A percentile compares a stretch with the other conserved stretches of the same genome.
phyloP scores from a whole-genome alignment of 2,329 filamentous ascomycete species.

The Trichoderma aggressivum region DNA sequence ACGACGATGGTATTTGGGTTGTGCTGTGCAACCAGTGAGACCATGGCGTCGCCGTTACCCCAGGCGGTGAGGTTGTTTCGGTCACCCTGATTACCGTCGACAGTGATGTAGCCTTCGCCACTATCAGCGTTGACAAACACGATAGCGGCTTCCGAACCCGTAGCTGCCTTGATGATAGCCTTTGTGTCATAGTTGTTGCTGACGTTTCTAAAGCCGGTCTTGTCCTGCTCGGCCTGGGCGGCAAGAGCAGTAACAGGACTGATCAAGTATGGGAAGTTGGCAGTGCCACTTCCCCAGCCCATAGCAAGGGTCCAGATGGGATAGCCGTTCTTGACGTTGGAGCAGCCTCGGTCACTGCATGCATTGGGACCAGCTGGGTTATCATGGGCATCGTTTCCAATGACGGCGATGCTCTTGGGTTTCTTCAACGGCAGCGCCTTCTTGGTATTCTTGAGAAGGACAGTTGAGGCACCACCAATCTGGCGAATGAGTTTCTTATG shows the following conservation, averaged over 20 bases:
- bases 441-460: not conserved
- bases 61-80: constrained; percentile 30
- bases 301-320: not conserved
- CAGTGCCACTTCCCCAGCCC: not conserved
- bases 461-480: constrained; percentile 40
- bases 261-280: constrained; percentile 2
- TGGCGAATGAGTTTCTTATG: constrained; percentile 59
- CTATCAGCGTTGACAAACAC: constrained; percentile 80
- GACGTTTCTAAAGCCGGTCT: constrained; percentile 26
- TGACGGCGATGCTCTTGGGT: not conserved
- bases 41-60: constrained; percentile 54
- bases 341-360: not conserved
- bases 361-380: not conserved
- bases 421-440: not conserved
- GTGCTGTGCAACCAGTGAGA: constrained; percentile 57
- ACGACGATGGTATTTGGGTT: constrained; percentile 58
- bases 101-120: constrained; percentile 68
- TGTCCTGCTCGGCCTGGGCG: not conserved
- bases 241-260: not conserved
- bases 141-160: constrained; percentile 58
- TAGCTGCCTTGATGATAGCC: constrained; percentile 42
- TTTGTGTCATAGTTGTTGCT: constrained; percentile 46
- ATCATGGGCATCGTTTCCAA: not conserved
- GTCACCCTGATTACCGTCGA: constrained; percentile 64
- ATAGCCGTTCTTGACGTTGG: not conserved